Conservation (phyloP, 202 grass and related monocot species). For the Brachypodium distachyon region DNA sequence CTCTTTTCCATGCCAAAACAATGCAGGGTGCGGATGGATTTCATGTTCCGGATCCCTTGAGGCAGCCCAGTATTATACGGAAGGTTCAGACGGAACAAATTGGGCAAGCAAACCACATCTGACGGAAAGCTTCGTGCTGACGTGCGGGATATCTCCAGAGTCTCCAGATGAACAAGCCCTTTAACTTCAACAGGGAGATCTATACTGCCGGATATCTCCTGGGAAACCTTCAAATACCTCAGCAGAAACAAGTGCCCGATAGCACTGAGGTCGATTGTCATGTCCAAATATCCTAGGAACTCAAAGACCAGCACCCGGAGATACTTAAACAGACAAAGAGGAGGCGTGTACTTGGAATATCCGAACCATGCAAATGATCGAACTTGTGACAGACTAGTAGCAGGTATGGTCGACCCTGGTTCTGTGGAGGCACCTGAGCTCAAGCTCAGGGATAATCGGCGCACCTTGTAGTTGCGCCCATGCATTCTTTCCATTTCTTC, state of each 20-base stretch:
- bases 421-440: not conserved
- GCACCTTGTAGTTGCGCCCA: not conserved
- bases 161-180: not conserved
- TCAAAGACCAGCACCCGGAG: not conserved
- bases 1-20: fast-evolving
- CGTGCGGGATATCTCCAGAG: not conserved
- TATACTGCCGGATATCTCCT: too few species aligned
- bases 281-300: not conserved
- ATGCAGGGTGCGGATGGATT: not conserved
- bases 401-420: not conserved
- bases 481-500: not conserved
- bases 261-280: not conserved
- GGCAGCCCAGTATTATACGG: not conserved
- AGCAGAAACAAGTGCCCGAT: constrained; percentile 4
- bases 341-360: not conserved
- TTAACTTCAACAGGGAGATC: not conserved
- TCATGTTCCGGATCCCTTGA: not conserved
- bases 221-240: not conserved
- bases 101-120: not conserved
- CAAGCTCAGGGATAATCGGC: not conserved
- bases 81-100: not conserved
- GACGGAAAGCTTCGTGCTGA: not conserved
- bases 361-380: not conserved
- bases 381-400: not conserved
- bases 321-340: not conserved